These are phyloP conservation scores for Bipolaris zeicola DNA, from an alignment of 2,329 filamentous ascomycete genomes.

Conservation along the genomic window DNA sequence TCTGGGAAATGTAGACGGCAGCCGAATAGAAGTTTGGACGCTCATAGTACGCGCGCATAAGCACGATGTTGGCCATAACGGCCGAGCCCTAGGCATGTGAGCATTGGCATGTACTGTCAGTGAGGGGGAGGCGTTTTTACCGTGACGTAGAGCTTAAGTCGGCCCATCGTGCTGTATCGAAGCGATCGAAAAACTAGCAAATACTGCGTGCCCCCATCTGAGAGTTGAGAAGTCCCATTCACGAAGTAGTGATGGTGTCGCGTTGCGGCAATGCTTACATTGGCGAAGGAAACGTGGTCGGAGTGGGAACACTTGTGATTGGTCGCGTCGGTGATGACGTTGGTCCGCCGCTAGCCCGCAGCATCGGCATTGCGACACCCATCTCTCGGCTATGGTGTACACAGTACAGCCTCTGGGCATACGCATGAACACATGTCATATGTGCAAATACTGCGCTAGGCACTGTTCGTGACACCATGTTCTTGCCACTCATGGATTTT, in stretches of 20 bases:
- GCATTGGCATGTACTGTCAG: conserved; percentile 11
- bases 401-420: not conserved
- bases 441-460: not conserved
- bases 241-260: conserved; percentile 19
- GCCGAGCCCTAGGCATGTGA: conserved; percentile 64
- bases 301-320: conserved; percentile 11
- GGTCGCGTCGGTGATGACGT: conserved; percentile 10
- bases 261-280: conserved; percentile 20
- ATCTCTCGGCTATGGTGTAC: not conserved
- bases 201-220: conserved; percentile 21
- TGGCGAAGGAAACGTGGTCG: conserved; percentile 18
- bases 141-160: conserved; percentile 44
- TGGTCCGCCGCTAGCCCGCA: conserved; percentile 2
- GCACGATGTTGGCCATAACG: conserved; percentile 79
- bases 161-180: conserved; percentile 34
- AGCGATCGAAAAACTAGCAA: conserved; percentile 14
- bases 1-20: conserved; percentile 94
- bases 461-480: no score
- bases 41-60: conserved; percentile 91
- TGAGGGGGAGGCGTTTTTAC: conserved; percentile 23
- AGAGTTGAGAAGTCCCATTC: conserved; percentile 12
- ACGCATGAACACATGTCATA: not conserved
- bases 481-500: not conserved
- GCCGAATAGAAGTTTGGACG: conserved; percentile 98
- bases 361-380: no score